Evolutionary conservation across 352 stramenopile species (phyloP), one percentile per base, ranked within the genome.

Genomic region (Phytophthora megakarya): DNA sequence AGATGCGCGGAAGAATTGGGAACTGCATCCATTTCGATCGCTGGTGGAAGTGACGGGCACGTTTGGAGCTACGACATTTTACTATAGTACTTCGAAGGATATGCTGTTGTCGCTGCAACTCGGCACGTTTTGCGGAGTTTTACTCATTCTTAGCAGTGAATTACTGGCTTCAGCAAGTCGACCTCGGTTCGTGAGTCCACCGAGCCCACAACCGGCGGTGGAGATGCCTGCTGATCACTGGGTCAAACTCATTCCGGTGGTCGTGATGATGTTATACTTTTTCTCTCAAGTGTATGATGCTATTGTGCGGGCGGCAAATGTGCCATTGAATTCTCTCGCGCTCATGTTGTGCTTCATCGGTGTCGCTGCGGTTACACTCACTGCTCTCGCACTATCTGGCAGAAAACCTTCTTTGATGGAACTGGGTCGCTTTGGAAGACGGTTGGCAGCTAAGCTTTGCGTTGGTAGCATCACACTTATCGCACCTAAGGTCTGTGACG

Each of bases 31-130:
- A 13, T 44, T 73, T 50, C 81, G 84, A 8, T 95, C 86, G 22
- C 54, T 95, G 11, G 15, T 79, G 19, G 84, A 95, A 40, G 58
- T 87, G 7, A 75, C 74, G 0, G 77, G 78, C 13, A 86, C 81
- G 0, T 83, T 88, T 61, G 73, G 70, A 22, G 75, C 71, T 0
- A 91, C 81, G 0, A 76, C 85, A 7, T 51, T 88, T n/a, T 75
- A 72, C 23, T 91, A 88, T 68, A 79, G 82, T 35, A 58, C 61
- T 2, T 81, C 70, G 3, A 68, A 81, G 26, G 80, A 92, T 35
- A 82, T 90, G 61, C 51, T 92, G 7, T 52, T 78, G 25, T 87
- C 84, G n/a, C 59, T 93, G 15, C 86, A 95, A 61, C 53, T 92
- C 5, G 86, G 86, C 26, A 93, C 84, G 10, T 72, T 86, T 26